Base-by-base conservation (phyloP, 2,329 filamentous ascomycete genomes). In the Keithomyces neogunnii region DNA sequence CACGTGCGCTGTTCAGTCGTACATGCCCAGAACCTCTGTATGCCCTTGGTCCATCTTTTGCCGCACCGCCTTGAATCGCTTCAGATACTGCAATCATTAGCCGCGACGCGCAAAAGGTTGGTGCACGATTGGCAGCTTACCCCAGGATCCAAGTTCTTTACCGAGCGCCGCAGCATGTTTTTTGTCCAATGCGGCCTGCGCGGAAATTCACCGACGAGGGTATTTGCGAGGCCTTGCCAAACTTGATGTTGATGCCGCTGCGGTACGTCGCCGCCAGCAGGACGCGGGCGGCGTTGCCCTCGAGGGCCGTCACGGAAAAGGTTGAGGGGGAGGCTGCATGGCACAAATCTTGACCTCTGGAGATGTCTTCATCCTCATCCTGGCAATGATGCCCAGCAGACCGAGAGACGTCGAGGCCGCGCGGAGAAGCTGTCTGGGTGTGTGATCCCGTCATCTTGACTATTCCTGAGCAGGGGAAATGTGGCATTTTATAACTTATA, bases 161-260 rank as follows among this genome's bases (percentile, higher is more conserved):
- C 69, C 0, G 71, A 62, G 45, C 69, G 66, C 47, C 65, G 58
- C 48, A 76, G 71, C 7, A 77, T 67, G 56, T 77, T 77, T 64
- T 77, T 78, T 9, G 75, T 77, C 75, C 74, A 78, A 60, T 78
- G 75, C 32, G 75, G 74, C 4, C 75, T 67, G 57, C 71, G 74
- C 0, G 73, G 73, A 54, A 77, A 77, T 59, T 77, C 74, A 30
- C 72, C 66, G 46, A 77, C 65, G 19, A 77, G 66, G 0, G 67
- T 69, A 47, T 70, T 69, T 26, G 73, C 73, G 3, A 78, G 62
- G 74, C 58, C 59, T 69, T 71, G 39, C 74, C 74, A 51, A 77
- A 76, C 62, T 76, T 76, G 64, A 76, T 75, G 59, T 77, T 77
- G 54, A 77, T 75, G 28, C 75, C 75, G 53, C 70, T 74, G 36